Evolutionary conservation across 768 basidiomycete genomes (phyloP), one percentile per base, ranked within the genome.

Genomic region (Rhodotorula sphaerocarpa): DNA sequence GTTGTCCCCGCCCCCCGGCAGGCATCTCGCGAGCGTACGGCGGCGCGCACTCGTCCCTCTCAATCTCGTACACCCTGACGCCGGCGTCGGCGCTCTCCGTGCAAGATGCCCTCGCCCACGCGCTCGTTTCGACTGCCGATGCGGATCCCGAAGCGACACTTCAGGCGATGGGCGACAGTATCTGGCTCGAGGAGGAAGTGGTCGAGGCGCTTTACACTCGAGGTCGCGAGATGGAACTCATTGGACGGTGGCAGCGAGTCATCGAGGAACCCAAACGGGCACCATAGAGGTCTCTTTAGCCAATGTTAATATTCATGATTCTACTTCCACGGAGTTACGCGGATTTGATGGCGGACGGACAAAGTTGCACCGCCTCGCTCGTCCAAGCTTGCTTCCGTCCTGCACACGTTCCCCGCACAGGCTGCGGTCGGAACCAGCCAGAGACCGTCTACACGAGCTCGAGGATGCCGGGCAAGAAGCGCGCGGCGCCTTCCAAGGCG

Each of bases 21-120:
- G 71, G 70, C 16, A 73, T 70, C 42, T 69, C 67, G 7, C 39
- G 63, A 27, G 92, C 92, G 3, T 96, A 95, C 70, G 91, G 89
- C n/a, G 93, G 93, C 18, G 84, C 82, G 0, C 79, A 95, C 9
- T 92, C 91, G 3, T 90, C 91, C 5, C 77, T 96, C 16, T 88
- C 87, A 20, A 85, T 96, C 59, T 80, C 86, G 41, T 93, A 96
- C 76, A 85, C 83, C 3, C 80, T 95, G 30, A 82, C 82, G 14
- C 88, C 88, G 4, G 73, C 82, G 53, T 69, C 75, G 23, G 63
- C 73, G 28, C 14, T 54, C 28, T 31, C 60, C 14, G 47, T 66
- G n/a, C 25, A 44, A 33, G 65, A 50, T 18, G 43, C 62, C 39
- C 58, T 56, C 44, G n/a, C 34, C 16, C 30, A 45, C 51, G 34